Evolutionary conservation across 2,329 filamentous ascomycete genomes (phyloP).

Genomic region (Didymella lethalis): DNA sequence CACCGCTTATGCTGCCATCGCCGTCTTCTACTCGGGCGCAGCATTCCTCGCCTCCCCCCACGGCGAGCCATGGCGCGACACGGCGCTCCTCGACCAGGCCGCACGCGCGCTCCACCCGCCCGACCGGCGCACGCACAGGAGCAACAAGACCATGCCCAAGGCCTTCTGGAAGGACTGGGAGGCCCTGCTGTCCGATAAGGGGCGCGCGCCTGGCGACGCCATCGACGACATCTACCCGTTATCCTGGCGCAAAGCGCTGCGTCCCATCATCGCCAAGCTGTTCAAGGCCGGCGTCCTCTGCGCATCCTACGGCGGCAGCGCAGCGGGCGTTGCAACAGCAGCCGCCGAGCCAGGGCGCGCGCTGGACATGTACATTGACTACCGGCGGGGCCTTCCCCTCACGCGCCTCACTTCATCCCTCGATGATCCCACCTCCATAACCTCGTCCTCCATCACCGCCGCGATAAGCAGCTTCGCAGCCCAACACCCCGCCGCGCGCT

Average conservation of each 20-base stretch:
- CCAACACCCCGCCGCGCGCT: slow-evolving; percentile 42
- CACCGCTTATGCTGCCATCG: slow-evolving; percentile 31
- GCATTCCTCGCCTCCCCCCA: slow-evolving; percentile 50
- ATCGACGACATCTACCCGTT: slow-evolving; percentile 43
- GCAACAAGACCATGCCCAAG: slow-evolving; percentile 49
- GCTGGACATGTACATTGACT: slow-evolving; percentile 58
- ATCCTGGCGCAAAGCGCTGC: slow-evolving; percentile 53
- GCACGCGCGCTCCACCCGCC: slow-evolving; percentile 52
- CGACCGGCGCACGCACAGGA: slow-evolving; percentile 50
- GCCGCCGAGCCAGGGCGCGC: slow-evolving; percentile 48
- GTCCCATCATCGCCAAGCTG: slow-evolving; percentile 56
- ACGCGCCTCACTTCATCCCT: slow-evolving; percentile 37
- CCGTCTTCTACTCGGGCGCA: slow-evolving; percentile 33
- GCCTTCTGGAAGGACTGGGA: slow-evolving; percentile 53
- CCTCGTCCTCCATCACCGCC: slow-evolving; percentile 42
- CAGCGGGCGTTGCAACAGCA: slow-evolving; percentile 51
- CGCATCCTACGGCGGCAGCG: slow-evolving; percentile 36
- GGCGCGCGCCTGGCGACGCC: slow-evolving; percentile 10
- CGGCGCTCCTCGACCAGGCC: slow-evolving; percentile 52
- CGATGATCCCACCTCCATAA: slow-evolving; percentile 46
- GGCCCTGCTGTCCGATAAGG: slow-evolving; percentile 28
- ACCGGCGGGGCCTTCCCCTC: slow-evolving; percentile 33
- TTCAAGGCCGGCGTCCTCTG: slow-evolving; percentile 58
- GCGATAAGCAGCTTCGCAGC: slow-evolving; percentile 43
- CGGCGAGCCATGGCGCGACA: slow-evolving; percentile 48